phyloP scores from a whole-genome alignment of 2,329 filamentous ascomycete species.

The Xylaria sp. region DNA sequence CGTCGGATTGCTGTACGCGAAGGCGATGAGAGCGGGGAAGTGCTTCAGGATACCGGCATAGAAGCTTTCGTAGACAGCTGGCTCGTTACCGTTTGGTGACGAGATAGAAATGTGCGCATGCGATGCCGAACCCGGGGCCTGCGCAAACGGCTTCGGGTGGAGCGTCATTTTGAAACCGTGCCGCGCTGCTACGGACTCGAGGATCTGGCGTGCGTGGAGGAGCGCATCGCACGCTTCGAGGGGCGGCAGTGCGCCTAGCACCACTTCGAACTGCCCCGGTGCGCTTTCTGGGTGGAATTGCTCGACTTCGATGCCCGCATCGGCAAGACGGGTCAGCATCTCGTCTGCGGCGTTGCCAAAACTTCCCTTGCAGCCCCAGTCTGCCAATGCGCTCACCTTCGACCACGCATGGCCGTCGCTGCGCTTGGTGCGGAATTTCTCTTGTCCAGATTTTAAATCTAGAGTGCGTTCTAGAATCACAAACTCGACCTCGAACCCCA shows the following conservation, averaged over 20 bases:
- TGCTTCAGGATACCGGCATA: slow-evolving; percentile 77
- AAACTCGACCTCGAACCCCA: slow-evolving; percentile 77
- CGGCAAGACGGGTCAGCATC: slow-evolving; percentile 69
- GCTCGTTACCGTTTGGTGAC: slow-evolving; percentile 54
- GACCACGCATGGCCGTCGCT: slow-evolving; percentile 77
- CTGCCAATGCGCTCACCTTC: slow-evolving; percentile 70
- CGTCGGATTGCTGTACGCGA: slow-evolving; percentile 71
- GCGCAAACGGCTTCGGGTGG: slow-evolving; percentile 74
- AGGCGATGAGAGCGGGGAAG: slow-evolving; percentile 72
- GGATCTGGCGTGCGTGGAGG: slow-evolving; percentile 75
- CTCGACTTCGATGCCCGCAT: slow-evolving; percentile 73
- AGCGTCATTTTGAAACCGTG: slow-evolving; percentile 73
- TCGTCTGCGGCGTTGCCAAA: slow-evolving; percentile 71
- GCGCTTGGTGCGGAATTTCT: slow-evolving; percentile 56
- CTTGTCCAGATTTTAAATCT: slow-evolving; percentile 47
- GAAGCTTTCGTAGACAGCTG: slow-evolving; percentile 69
- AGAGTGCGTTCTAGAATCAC: too few relatives aligned
- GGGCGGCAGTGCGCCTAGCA: slow-evolving; percentile 71
- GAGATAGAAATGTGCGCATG: slow-evolving; percentile 77
- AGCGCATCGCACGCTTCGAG: slow-evolving; percentile 77
- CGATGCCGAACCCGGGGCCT: slow-evolving; percentile 70
- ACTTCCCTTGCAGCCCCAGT: slow-evolving; percentile 55
- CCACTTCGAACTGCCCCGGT: slow-evolving; percentile 80
- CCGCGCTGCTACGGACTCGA: slow-evolving; percentile 70
- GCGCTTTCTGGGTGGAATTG: slow-evolving; percentile 80